These are phyloP conservation scores for Zasmidium angulare DNA, from an alignment of 2,329 filamentous ascomycete genomes.

Conservation along the genomic window DNA sequence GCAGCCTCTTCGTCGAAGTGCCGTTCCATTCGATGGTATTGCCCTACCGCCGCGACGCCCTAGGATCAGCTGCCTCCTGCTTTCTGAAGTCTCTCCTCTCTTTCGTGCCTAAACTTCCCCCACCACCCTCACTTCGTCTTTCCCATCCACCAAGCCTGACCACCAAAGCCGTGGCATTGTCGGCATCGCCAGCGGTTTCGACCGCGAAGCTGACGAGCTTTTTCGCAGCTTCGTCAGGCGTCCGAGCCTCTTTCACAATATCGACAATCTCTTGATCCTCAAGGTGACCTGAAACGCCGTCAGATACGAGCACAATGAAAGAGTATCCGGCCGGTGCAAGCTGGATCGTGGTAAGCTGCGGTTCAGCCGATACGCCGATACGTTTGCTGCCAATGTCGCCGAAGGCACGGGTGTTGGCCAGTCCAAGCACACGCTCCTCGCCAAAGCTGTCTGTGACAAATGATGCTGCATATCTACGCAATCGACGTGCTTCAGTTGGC, in stretches of 20 bases:
- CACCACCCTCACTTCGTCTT: constrained; percentile 74
- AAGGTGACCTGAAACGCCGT: constrained; percentile 83
- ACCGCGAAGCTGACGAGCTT: constrained; percentile 84
- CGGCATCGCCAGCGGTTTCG: constrained; percentile 66
- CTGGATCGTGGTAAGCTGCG: constrained; percentile 78
- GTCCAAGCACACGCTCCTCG: constrained; percentile 88
- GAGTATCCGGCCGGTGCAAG: constrained; percentile 80
- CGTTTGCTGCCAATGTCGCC: constrained; percentile 91
- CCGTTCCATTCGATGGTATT: background rate
- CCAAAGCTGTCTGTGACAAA: constrained; percentile 96
- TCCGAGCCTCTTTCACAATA: constrained; percentile 88
- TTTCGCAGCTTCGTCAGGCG: constrained; percentile 79
- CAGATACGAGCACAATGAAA: constrained; percentile 84
- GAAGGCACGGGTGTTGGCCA: constrained; percentile 92
- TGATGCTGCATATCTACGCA: constrained; percentile 80
- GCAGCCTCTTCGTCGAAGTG: no score
- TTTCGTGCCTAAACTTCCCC: constrained; percentile 87
- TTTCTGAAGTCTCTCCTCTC: constrained; percentile 83
- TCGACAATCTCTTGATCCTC: constrained; percentile 95
- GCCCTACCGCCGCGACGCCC: constrained; percentile 57
- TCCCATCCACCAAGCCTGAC: constrained; percentile 66
- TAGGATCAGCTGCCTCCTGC: constrained; percentile 77
- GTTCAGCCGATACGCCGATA: constrained; percentile 90
- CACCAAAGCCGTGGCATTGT: constrained; percentile 65
- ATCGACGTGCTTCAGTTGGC: constrained; percentile 76